Evolutionary conservation across 352 stramenopile species (phyloP).

Genomic region (Pythium dissimile): DNA sequence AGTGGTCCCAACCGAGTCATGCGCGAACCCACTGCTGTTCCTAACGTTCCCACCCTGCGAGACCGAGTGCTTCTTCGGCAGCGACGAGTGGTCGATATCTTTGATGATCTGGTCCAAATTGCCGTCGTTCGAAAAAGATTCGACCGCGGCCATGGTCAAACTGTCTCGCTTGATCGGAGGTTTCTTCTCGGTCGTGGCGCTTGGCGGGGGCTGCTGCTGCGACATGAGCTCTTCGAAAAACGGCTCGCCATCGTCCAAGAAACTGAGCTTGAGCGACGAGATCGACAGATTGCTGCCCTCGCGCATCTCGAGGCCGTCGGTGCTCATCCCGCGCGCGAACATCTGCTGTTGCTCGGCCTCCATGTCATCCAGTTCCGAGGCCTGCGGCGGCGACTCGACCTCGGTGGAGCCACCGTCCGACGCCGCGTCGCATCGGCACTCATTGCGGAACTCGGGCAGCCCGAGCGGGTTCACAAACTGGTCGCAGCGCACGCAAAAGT

Average conservation of each 20-base stretch:
- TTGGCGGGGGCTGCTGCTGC: conserved; percentile 2
- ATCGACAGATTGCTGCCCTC: conserved; percentile 66
- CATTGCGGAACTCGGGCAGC: conserved; percentile 65
- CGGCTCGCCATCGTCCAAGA: conserved; percentile 61
- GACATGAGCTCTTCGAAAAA: conserved; percentile 61
- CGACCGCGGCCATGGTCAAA: conserved; percentile 61
- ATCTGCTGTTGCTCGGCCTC: conserved; percentile 35
- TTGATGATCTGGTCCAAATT: conserved; percentile 79
- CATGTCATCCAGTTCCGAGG: conserved; percentile 39
- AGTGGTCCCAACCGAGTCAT: conserved; percentile 35
- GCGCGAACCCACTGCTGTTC: conserved; percentile 27
- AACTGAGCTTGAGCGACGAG: conserved; percentile 69
- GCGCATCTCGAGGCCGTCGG: conserved; percentile 25
- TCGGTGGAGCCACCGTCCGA: conserved; percentile 20
- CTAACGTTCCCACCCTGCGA: conserved; percentile 29
- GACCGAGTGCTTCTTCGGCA: conserved; percentile 41
- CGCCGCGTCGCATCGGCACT: conserved; percentile 54
- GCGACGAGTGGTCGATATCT: conserved; percentile 59
- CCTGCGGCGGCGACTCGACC: conserved; percentile 20
- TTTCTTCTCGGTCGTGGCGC: conserved; percentile 1
- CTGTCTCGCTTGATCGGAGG: conserved; percentile 58
- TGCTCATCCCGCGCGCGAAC: conserved; percentile 10
- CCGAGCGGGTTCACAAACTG: conserved; percentile 81
- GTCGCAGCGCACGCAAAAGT: conserved; percentile 81
- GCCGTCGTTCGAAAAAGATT: conserved; percentile 72